Evolutionary conservation across 1,139 yeast genomes (phyloP), one percentile per base, ranked within the genome.

Genomic region (Zygoascus hellenicus): DNA sequence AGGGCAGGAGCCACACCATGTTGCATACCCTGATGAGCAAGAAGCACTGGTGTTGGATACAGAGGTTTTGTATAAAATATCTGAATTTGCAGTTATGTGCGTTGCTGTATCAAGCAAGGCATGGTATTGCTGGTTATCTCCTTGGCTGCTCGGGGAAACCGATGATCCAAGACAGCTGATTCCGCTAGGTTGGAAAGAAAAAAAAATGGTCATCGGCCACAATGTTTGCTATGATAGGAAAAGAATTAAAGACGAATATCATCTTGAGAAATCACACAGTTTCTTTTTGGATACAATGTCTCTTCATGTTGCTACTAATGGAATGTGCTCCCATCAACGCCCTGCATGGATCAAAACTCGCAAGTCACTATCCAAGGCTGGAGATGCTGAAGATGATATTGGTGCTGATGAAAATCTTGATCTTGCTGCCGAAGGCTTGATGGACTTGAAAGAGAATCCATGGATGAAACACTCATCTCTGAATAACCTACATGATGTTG

Each of bases 71-170:
- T 90, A 88, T 67, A 83, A 87, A 54, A 63, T 78, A 1, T 78
- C 94, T 0, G 77, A 76, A 7, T 89, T 80, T 62, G 81, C 97
- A 0, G 80, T 86, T 0, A 62, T 94, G 65, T 96, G 96, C 1
- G 79, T 88, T 0, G 95, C 97, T 7, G 83, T 77, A 1, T 80
- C 96, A 0, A 62, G 74, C 0, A 69, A 75, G 15, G 96, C 97
- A 0, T 89, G 97, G 96, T 94, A 90, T 62, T 82, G 83, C 0
- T 94, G 99, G 99, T 81, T 88, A 1, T 88, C 96, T 0, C 98
- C 98, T 0, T 80, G 76, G 62, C 65, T 92, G 14, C 71, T 81
- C 2, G 78, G 75, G 1, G 81, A 76, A 53, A 73, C 81, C 39
- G 74, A 69, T 1, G 48, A 55, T 13, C 57, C 71, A 58, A 70